A percentile compares a stretch with the other conserved stretches of the same genome.
phyloP scores from a whole-genome alignment of 2,329 filamentous ascomycete species.

The Mycogone perniciosa region DNA sequence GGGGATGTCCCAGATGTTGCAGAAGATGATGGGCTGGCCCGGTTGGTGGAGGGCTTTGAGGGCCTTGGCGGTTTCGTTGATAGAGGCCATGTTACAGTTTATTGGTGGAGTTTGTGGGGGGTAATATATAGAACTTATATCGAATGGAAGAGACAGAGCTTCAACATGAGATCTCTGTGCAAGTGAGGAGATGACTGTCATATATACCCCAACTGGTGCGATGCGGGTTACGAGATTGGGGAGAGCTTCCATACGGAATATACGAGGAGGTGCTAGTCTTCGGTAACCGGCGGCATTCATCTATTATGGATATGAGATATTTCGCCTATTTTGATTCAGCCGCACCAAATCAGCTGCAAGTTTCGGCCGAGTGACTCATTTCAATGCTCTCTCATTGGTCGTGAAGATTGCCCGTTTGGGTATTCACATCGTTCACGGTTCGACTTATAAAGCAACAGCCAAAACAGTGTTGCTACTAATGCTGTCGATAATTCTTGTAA shows the following conservation, averaged over 20 bases:
- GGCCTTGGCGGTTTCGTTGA: conserved; percentile 28
- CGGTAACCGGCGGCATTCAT: background rate
- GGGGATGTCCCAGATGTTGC: conserved; percentile 50
- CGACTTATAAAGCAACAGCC: background rate
- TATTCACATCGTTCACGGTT: background rate
- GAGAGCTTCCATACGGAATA: no score
- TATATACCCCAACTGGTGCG: no score
- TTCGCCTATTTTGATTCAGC: no score
- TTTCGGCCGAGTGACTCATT: background rate
- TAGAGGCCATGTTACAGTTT: conserved; percentile 14
- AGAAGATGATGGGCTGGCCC: conserved; percentile 44
- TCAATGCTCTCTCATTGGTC: background rate
- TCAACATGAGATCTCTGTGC: no score
- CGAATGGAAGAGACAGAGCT: no score
- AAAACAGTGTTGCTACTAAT: background rate
- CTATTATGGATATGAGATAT: background rate
- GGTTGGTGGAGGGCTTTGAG: conserved; percentile 43
- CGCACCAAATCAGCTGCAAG: background rate
- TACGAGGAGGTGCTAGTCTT: no score
- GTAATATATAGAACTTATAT: background rate
- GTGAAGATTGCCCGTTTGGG: background rate
- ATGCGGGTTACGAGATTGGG: no score
- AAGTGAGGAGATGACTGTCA: no score
- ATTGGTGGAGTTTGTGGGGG: background rate
- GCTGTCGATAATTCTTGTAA: background rate